phyloP scores from a whole-genome alignment of 2,329 filamentous ascomycete genomes.

The Paraconiothyrium sp. region DNA sequence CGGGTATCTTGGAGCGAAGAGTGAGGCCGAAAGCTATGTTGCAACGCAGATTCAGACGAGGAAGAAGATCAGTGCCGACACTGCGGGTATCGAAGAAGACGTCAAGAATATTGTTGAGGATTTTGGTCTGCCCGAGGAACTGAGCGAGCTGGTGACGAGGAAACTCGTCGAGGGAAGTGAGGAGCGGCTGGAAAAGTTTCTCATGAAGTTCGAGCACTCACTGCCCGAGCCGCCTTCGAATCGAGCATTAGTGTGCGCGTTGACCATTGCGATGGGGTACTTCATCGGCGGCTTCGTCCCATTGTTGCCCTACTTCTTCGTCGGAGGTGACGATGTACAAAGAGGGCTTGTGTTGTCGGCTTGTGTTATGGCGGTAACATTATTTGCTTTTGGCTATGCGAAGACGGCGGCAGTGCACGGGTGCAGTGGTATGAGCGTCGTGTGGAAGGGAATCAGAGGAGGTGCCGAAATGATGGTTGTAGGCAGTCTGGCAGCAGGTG shows the following conservation, averaged over 20 bases:
- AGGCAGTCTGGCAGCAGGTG: conserved; percentile 5
- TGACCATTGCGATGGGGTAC: conserved; percentile 53
- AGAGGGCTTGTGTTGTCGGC: conserved; percentile 60
- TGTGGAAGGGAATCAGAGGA: conserved; percentile 8
- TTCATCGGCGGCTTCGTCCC: conserved; percentile 55
- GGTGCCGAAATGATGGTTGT: conserved; percentile 5
- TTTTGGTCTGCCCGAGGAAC: conserved; percentile 59
- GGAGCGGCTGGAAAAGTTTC: conserved; percentile 64
- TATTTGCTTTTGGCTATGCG: conserved; percentile 62
- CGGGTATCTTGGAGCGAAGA: conserved; percentile 72
- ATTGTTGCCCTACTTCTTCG: conserved; percentile 60
- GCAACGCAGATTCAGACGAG: conserved; percentile 60
- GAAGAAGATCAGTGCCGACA: conserved; percentile 55
- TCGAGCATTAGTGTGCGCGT: conserved; percentile 58
- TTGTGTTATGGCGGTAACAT: conserved; percentile 59
- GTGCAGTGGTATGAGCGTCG: background rate
- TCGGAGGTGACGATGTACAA: conserved; percentile 52
- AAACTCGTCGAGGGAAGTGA: conserved; percentile 58
- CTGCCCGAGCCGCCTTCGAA: conserved; percentile 53
- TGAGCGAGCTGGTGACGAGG: conserved; percentile 59
- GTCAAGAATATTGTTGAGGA: conserved; percentile 59
- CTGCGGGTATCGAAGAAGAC: conserved; percentile 57
- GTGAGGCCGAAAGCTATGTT: conserved; percentile 56
- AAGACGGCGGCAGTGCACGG: conserved; percentile 48
- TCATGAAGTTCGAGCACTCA: conserved; percentile 68